Conservation (phyloP, 768 basidiomycete species). For the Crepidotus variabilis region DNA sequence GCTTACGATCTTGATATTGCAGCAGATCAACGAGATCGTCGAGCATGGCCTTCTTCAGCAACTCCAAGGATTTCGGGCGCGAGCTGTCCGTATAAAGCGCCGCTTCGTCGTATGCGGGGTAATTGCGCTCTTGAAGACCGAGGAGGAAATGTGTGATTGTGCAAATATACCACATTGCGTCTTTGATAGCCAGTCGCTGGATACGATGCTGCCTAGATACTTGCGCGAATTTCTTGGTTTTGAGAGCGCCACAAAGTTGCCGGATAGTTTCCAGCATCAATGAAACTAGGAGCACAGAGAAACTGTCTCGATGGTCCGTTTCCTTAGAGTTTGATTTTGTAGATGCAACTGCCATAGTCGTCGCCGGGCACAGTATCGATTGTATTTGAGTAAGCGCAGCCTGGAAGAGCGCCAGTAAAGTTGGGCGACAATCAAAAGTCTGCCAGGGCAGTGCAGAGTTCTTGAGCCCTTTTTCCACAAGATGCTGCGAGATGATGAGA, state of each 20-base stretch:
- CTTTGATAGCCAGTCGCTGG: slow-evolving; percentile 40
- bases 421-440: slow-evolving; percentile 12
- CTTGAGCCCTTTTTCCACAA: not conserved
- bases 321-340: not conserved
- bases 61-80: not conserved
- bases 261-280: slow-evolving; percentile 35
- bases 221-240: slow-evolving; percentile 3
- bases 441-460: slow-evolving; percentile 2
- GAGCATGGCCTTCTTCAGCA: slow-evolving; percentile 1
- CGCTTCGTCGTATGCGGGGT: not conserved
- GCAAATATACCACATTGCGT: slow-evolving; percentile 52
- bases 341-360: not conserved
- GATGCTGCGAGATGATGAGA: not conserved
- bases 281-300: slow-evolving; percentile 16
- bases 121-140: slow-evolving; percentile 2
- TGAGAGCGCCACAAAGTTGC: slow-evolving; percentile 32
- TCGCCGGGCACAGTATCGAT: not conserved
- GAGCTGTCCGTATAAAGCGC: too few relatives aligned
- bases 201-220: slow-evolving; percentile 21
- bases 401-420: slow-evolving; percentile 14
- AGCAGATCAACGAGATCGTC: slow-evolving; percentile 2
- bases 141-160: slow-evolving; percentile 36
- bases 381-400: slow-evolving; percentile 3
- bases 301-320: not conserved
- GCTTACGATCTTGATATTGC: slow-evolving; percentile 3